Evolutionary conservation across 495 filamentous ascomycete genomes (phyloP).

Genomic region (Podospora didyma): DNA sequence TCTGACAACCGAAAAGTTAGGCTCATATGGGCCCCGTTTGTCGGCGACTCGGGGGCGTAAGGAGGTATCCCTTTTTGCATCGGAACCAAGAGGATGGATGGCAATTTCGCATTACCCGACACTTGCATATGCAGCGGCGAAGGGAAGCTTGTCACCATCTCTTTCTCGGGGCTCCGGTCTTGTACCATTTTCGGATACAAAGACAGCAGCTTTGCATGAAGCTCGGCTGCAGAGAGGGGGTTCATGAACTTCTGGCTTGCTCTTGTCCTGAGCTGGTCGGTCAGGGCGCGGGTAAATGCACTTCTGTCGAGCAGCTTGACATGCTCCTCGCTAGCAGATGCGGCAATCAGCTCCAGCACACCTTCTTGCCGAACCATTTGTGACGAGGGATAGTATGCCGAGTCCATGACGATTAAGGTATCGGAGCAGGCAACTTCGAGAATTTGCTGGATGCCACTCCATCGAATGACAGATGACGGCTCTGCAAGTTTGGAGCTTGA

Average conservation of each 20-base stretch:
- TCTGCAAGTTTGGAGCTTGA: slow-evolving; percentile 38
- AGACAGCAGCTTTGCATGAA: slow-evolving; percentile 42
- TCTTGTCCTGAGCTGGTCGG: slow-evolving; percentile 37
- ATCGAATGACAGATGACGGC: slow-evolving; percentile 37
- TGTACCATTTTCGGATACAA: slow-evolving; percentile 40
- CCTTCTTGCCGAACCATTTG: slow-evolving; percentile 37
- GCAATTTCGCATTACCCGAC: slow-evolving; percentile 38
- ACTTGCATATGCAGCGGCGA: slow-evolving; percentile 45
- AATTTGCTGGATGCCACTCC: slow-evolving; percentile 44
- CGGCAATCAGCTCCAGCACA: slow-evolving; percentile 46
- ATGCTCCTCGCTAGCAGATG: slow-evolving; percentile 44
- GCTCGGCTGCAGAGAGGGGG: slow-evolving; percentile 41
- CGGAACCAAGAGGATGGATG: slow-evolving; percentile 43
- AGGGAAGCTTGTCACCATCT: slow-evolving; percentile 36
- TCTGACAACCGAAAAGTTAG: slow-evolving; percentile 42
- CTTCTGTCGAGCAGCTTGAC: slow-evolving; percentile 34
- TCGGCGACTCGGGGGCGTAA: slow-evolving; percentile 22
- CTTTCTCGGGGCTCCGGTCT: slow-evolving; percentile 37
- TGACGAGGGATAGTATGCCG: slow-evolving; percentile 43
- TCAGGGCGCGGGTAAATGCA: slow-evolving; percentile 41
- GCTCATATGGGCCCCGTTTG: slow-evolving; percentile 30
- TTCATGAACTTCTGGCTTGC: slow-evolving; percentile 33
- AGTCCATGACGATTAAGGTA: slow-evolving; percentile 48
- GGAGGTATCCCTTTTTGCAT: slow-evolving; percentile 22
- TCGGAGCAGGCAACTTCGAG: slow-evolving; percentile 43